Evolutionary conservation across 257 asterid genomes (phyloP).

Genomic region (Leonotis leonurus): DNA sequence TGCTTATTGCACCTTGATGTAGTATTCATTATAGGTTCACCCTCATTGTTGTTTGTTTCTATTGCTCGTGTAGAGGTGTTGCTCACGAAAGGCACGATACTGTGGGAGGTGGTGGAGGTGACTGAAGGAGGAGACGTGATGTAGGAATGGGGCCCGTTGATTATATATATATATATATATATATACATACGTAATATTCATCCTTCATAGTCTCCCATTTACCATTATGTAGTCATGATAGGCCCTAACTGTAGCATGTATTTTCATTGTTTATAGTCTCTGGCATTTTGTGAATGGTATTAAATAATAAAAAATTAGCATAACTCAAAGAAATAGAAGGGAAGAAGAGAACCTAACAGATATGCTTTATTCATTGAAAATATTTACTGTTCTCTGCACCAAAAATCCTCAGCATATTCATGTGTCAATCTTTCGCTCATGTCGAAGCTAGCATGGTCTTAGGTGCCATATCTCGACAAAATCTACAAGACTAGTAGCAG

Average conservation of each 20-base stretch:
- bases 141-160: slow-evolving; percentile 47
- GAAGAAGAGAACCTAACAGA: background rate
- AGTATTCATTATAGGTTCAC: background rate
- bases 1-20: background rate
- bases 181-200: background rate
- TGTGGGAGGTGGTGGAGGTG: slow-evolving; percentile 54
- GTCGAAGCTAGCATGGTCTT: background rate
- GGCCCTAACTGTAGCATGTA: too few relatives aligned
- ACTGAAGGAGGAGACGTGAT: slow-evolving; percentile 75
- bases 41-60: background rate
- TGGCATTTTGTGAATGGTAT: too few relatives aligned
- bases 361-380: background rate
- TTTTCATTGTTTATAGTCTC: too few relatives aligned
- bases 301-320: too few relatives aligned
- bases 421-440: background rate
- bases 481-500: background rate
- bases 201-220: background rate
- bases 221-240: background rate
- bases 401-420: background rate
- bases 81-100: slow-evolving; percentile 69
- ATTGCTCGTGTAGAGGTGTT: slow-evolving; percentile 55
- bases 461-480: background rate
- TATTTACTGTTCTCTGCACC: background rate
- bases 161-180: background rate
- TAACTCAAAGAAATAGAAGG: background rate